Percentiles rank a stretch among this genome's conserved stretches.
These are phyloP conservation scores for Phialophora macrospora DNA, from an alignment of 2,329 filamentous ascomycete species.

Conservation along the genomic window DNA sequence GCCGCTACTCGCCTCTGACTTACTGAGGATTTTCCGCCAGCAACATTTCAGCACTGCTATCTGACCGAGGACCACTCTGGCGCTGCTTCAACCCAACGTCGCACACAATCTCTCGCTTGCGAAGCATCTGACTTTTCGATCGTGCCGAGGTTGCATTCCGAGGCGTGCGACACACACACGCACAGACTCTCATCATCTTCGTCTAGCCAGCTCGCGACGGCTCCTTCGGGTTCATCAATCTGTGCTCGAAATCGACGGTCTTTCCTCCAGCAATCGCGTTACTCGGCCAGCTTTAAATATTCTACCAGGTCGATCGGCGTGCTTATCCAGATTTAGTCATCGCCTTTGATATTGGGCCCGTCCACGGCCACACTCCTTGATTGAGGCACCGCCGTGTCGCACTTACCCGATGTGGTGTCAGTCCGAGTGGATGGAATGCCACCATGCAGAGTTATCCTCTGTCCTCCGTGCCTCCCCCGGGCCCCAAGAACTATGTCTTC, in stretches of 20 bases:
- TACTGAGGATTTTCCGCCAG: conserved; percentile 10
- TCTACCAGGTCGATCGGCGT: background rate
- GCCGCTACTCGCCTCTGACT: conserved; percentile 10
- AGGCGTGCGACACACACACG: conserved; percentile 19
- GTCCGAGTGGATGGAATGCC: conserved; percentile 32
- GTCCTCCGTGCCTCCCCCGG: conserved; percentile 31
- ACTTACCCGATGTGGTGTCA: conserved; percentile 37
- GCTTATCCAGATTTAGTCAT: conserved; percentile 20
- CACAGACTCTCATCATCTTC: conserved; percentile 12
- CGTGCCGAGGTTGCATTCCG: conserved; percentile 17
- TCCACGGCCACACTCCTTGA: conserved; percentile 30
- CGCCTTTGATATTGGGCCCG: conserved; percentile 12
- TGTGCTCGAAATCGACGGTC: conserved; percentile 8
- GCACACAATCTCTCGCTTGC: conserved; percentile 8
- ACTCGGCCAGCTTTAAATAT: conserved; percentile 6
- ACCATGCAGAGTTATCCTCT: conserved; percentile 38
- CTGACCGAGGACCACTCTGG: background rate
- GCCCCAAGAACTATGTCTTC: conserved; percentile 81
- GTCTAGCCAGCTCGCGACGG: conserved; percentile 1
- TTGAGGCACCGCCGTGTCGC: conserved; percentile 28
- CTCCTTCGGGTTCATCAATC: conserved; percentile 4
- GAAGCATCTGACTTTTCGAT: conserved; percentile 16
- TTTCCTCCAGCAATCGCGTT: background rate
- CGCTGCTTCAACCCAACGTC: background rate
- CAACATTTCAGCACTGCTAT: conserved; percentile 2